Evolutionary conservation across 2,329 filamentous ascomycete genomes (phyloP), one percentile per base, ranked within the genome.

Genomic region (Lecanicillium sp.): DNA sequence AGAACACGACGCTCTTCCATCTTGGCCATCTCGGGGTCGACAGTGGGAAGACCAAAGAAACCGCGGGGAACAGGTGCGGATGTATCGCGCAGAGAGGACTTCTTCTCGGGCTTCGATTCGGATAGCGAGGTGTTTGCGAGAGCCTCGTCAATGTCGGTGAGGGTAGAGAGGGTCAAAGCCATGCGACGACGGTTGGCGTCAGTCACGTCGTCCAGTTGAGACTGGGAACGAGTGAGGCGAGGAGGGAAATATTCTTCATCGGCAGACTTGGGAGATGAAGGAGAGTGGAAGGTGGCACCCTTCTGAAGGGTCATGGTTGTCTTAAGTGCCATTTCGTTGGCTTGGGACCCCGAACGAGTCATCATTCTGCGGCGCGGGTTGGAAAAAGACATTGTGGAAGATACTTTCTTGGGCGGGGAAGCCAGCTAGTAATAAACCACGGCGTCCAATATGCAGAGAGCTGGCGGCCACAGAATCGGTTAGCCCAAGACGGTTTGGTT

Each of bases 201-300:
- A 63, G 87, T 76, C 48, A 85, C 80, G 75, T 86, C 83, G 67
- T 88, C 84, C 51, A 88, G 69, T 54, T 70, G 77, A 44, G 84
- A 86, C 57, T 85, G 81, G 42, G 85, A 83, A 51, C 86, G 83
- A 56, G 77, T 76, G 58, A 86, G 73, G 35, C 69, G 67, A 49
- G 78, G 77, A 51, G 77, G 73, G 46, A 64, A 64, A 56, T 78
- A 77, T 49, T 62, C 55, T 27, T 68, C 62, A 50, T 69, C 68
- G 51, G 67, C 62, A 42, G 64, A 61, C 51, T 70, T 53, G 23
- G 38, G 32, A 27, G 55, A 51, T 41, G 61, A 55, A 56, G 61
- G 73, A 63, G 77, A 77, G 58, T 79, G 75, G 58, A 81, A 81
- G 57, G 86, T 88, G 47, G 84, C 81, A 60, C 82, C 82, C 71